Evolutionary conservation across 352 stramenopile genomes (phyloP), one percentile per base, ranked within the genome.

Genomic region (Phytophthora idaei): DNA sequence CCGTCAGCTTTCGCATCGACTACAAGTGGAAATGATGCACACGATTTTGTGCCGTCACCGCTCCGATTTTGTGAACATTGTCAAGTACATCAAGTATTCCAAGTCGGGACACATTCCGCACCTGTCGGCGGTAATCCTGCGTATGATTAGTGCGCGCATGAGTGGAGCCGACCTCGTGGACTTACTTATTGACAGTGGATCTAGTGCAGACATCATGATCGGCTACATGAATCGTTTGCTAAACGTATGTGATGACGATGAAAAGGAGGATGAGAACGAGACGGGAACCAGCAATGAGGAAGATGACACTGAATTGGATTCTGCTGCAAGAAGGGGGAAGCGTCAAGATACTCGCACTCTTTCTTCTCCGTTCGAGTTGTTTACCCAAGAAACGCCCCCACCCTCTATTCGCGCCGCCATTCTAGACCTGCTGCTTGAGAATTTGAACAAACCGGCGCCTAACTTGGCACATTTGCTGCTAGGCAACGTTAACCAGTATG

Each of bases 1-100:
- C 28, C 80, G 77, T 27, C 77, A 82, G 44, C 70, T 90, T 44
- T 81, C 74, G 46, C 74, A 82, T n/a, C 77, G 81, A 28, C 60
- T 90, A 15, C 86, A 92, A 61, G 76, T 93, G 12, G 85, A 95
- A 61, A 83, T 85, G 65, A 78, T 95, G 45, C 82, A 93, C 67
- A 89, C 69, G 28, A 90, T 93, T 37, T 67, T 95, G 56, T 86
- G 75, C 39, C 85, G 85, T 27, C 78, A 91, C 39, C 84, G 83
- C 4, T 57, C 76, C 11, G 84, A 93, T 48, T 90, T 95, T 52
- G 84, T 95, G 34, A 89, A 80, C 50, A 85, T 95, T 59, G 70
- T 89, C 51, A 83, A 91, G 74, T 95, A 94, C 69, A 83, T 95
- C 57, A 89, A 91, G 67, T 95, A 92, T 69, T 87, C 80, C 14